These are phyloP conservation scores for Caryopteris hybrid DNA, from an alignment of 305 asterid species.

Conservation along the genomic window DNA sequence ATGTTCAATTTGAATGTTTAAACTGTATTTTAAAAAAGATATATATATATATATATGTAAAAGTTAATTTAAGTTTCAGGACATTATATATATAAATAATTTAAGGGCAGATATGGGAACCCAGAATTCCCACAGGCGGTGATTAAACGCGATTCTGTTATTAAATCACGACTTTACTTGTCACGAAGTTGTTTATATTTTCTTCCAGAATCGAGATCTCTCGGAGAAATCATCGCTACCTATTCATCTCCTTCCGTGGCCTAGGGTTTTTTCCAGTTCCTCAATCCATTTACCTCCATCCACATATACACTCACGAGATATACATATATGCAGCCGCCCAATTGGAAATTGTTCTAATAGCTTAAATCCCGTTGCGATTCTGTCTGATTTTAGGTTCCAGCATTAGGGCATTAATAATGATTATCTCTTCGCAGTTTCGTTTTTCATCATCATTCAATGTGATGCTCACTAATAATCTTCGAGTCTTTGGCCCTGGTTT, in stretches of 20 bases:
- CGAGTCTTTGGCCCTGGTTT: constrained; percentile 94
- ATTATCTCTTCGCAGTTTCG: constrained; percentile 34
- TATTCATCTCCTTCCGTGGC: constrained; percentile 10
- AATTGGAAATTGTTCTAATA: constrained; percentile 11
- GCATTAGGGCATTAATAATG: constrained; percentile 42
- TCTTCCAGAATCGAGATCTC: not conserved
- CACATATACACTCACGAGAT: not conserved
- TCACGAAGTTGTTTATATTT: too few species aligned
- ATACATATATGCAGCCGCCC: constrained; percentile 39
- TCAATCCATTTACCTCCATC: not conserved
- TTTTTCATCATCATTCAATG: constrained; percentile 46
- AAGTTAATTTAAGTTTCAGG: too few species aligned
- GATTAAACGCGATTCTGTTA: too few species aligned
- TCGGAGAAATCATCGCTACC: not conserved
- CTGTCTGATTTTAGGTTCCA: constrained; percentile 8
- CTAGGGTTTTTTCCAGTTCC: constrained; percentile 41
- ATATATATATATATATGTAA: too few species aligned
- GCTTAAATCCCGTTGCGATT: not conserved
- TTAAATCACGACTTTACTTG: too few species aligned
- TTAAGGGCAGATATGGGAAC: too few species aligned
- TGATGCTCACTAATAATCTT: constrained; percentile 50
- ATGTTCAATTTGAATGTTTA: too few species aligned
- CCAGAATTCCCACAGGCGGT: too few species aligned
- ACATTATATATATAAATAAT: too few species aligned
- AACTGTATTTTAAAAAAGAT: too few species aligned